Evolutionary conservation across 768 basidiomycete species (phyloP).

Genomic region (Mycena pura): DNA sequence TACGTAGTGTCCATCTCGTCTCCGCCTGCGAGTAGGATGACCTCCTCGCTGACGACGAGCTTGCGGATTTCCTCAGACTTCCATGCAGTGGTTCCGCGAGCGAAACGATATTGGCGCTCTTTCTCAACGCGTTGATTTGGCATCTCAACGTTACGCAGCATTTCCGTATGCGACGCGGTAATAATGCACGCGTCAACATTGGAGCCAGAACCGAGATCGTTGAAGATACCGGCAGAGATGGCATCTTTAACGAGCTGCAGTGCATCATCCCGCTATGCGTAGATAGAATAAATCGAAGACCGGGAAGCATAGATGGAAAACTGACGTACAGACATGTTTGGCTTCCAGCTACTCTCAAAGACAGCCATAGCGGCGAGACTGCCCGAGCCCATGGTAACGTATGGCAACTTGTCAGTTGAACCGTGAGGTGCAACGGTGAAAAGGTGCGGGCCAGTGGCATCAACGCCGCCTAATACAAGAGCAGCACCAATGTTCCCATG

Average conservation of each 20-base stretch:
- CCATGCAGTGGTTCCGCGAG: constrained; percentile 88
- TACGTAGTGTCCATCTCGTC: constrained; percentile 88
- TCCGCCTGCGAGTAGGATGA: constrained; percentile 55
- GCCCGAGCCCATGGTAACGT: constrained; percentile 98
- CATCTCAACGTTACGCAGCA: constrained; percentile 92
- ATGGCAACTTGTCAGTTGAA: constrained; percentile 97
- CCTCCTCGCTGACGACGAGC: constrained; percentile 75
- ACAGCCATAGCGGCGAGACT: constrained; percentile 98
- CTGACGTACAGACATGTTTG: constrained; percentile 75
- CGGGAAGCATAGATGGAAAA: neutral
- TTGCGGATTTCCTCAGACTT: constrained; percentile 79
- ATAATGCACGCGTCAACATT: constrained; percentile 98
- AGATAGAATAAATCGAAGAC: neutral
- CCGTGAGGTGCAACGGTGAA: constrained; percentile 98
- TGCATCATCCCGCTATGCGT: constrained; percentile 74
- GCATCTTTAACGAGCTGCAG: constrained; percentile 85
- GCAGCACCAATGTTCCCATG: constrained; percentile 96
- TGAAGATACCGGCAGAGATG: constrained; percentile 96
- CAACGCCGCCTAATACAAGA: constrained; percentile 96
- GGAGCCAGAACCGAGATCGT: constrained; percentile 98
- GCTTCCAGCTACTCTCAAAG: constrained; percentile 87
- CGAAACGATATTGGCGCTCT: constrained; percentile 76
- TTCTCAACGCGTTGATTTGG: constrained; percentile 87
- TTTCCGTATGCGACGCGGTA: constrained; percentile 85
- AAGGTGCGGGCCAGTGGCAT: constrained; percentile 89